Base-by-base conservation (phyloP, 176 grass and related monocot species). In the Lolium multiflorum region DNA sequence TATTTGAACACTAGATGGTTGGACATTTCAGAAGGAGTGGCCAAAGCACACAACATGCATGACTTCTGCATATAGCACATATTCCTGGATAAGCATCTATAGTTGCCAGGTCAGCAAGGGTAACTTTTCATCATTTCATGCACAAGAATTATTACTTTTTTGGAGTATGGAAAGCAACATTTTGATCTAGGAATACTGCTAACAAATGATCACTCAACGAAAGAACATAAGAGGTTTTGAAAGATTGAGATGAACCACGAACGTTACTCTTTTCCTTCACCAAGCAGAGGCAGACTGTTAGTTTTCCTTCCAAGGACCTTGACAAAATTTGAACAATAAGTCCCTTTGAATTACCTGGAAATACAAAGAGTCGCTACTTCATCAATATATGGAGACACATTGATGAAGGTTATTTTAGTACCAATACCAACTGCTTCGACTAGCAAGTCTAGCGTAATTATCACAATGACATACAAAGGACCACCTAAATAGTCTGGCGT, bases 261-360 rank as follows among this genome's bases (percentile, higher is more conserved):
- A 78, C 90, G 31, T 81, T 87, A 64, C 76, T 83, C 41, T 44
- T 84, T 86, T 94, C 93, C 79, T 80, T 82, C 88, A 98, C 47
- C 46, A 94, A 82, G 84, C 96, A 98, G 73, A 47, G 70, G 75
- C 96, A 98, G 77, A 98, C 88, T 64, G 75, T 86, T 81, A 95
- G 86, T 74, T 93, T 95, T 85, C 91, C 96, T 85, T 98, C 96
- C 91, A 95, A 91, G 52, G 83, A 82, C 72, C 90, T 94, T 86
- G 96, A 92, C 76, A 96, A 79, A 86, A 98, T 96, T 78, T 88
- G 88, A 85, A 94, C 92, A 61, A 74, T 91, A 65, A 94, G 65
- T 66, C 85, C 83, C 44, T 73, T 91, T 89, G 79, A 87, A 89
- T 82, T 71, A 80, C 89, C 93, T 96, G 75, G 37, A 85, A 93